Evolutionary conservation across 164 flowering plant species (phyloP).

Genomic region (Vitis labrusca): DNA sequence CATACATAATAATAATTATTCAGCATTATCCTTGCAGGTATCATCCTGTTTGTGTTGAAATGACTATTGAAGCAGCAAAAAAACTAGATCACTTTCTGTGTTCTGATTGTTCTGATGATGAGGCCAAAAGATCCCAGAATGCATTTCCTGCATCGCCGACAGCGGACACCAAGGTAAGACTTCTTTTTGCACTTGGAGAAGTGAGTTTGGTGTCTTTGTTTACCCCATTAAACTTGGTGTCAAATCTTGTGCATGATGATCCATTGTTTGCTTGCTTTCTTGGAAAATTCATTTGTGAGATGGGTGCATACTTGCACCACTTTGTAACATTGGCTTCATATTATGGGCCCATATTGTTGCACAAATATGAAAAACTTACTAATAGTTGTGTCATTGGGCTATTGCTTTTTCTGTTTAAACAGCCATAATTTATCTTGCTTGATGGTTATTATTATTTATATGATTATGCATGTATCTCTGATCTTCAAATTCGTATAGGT

Average conservation of each 20-base stretch:
- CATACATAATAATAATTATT: not conserved
- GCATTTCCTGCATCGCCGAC: conserved; percentile 41
- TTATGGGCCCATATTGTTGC: too few relatives aligned
- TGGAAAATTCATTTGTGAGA: too few relatives aligned
- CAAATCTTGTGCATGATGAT: not conserved
- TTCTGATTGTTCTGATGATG: conserved; percentile 64
- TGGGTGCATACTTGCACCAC: too few relatives aligned
- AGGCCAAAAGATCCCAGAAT: conserved; percentile 44
- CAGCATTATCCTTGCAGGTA: conserved; percentile 42
- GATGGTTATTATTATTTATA: too few relatives aligned
- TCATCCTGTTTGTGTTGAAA: conserved; percentile 77
- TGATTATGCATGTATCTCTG: too few relatives aligned
- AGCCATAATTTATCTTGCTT: too few relatives aligned
- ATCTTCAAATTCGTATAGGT: too few relatives aligned
- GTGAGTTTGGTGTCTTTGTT: not conserved
- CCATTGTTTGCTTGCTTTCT: too few relatives aligned
- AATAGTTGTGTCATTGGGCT: too few relatives aligned
- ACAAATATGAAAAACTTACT: too few relatives aligned
- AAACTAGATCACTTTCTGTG: conserved; percentile 62
- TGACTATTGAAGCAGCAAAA: conserved; percentile 68
- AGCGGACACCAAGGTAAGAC: conserved; percentile 49
- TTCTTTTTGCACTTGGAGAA: not conserved
- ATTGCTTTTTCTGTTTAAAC: too few relatives aligned
- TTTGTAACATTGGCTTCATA: too few relatives aligned
- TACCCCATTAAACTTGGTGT: not conserved